phyloP scores from a whole-genome alignment of 352 stramenopile species.

The Phytophthora pseudosyringae region DNA sequence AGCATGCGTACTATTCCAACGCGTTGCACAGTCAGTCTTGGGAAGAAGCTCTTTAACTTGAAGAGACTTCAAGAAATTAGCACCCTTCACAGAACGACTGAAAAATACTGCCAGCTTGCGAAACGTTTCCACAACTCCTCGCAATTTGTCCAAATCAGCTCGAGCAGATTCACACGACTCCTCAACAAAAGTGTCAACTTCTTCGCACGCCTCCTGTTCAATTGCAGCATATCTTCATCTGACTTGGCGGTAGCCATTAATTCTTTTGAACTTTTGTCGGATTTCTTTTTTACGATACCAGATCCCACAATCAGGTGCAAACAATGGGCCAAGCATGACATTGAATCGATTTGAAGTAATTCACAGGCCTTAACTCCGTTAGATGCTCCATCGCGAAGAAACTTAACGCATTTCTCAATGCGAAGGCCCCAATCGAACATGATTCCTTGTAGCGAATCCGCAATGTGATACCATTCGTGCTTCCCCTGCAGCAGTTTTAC shows the following conservation, averaged over 20 bases:
- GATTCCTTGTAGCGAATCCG: background rate
- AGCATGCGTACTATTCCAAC: conserved; percentile 7
- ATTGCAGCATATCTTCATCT: background rate
- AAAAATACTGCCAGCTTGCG: conserved; percentile 6
- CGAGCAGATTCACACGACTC: background rate
- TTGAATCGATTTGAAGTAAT: background rate
- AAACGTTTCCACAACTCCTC: background rate
- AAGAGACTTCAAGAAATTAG: background rate
- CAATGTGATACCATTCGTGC: conserved; percentile 6
- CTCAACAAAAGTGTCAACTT: conserved; percentile 2
- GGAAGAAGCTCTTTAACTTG: background rate
- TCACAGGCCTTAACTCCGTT: background rate
- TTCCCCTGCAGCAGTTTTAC: conserved; percentile 1
- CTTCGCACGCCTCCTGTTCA: background rate
- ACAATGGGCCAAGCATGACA: conserved; percentile 12
- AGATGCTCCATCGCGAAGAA: conserved; percentile 10
- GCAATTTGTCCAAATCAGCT: background rate
- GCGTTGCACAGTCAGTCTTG: background rate
- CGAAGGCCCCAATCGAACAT: background rate
- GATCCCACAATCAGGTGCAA: conserved; percentile 6
- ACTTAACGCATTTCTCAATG: conserved; percentile 2
- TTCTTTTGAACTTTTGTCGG: background rate
- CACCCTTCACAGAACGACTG: conserved; percentile 5
- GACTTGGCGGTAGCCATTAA: background rate
- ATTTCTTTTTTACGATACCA: conserved; percentile 15